A percentile compares a stretch with the other conserved stretches of the same genome.
phyloP scores from a whole-genome alignment of 2,329 filamentous ascomycete genomes.

The Pseudogymnoascus sp. region DNA sequence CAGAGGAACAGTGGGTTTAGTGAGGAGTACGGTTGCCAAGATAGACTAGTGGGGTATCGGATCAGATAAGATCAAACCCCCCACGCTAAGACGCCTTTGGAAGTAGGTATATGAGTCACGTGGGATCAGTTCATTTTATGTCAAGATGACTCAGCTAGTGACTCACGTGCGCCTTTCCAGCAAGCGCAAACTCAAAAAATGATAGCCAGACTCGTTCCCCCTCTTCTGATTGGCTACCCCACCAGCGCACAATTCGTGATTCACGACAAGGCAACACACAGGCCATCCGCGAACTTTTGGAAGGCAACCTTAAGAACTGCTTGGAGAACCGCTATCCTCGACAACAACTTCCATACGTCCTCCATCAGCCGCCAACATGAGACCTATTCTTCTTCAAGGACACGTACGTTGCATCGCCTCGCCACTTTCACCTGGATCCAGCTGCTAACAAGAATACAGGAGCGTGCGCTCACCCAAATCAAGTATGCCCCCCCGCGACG shows the following conservation, averaged over 20 bases:
- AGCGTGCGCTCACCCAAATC: slow-evolving; percentile 92
- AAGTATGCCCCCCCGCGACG: slow-evolving; percentile 44
- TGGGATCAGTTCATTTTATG: neutral
- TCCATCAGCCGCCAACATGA: slow-evolving; percentile 56
- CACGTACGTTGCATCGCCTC: slow-evolving; percentile 51
- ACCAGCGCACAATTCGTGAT: slow-evolving; percentile 9
- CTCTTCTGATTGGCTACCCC: slow-evolving; percentile 6
- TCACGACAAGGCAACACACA: slow-evolving; percentile 8
- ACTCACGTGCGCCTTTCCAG: slow-evolving; percentile 5
- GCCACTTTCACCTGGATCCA: neutral
- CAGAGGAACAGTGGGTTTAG: neutral
- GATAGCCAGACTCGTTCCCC: neutral
- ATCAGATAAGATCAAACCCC: neutral
- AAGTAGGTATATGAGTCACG: neutral
- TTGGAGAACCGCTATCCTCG: slow-evolving; percentile 2
- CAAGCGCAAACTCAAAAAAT: slow-evolving; percentile 1
- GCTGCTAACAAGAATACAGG: slow-evolving; percentile 37
- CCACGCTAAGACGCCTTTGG: no score
- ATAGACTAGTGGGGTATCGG: neutral
- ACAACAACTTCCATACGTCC: slow-evolving; percentile 4
- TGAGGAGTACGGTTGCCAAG: neutral
- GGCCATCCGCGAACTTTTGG: slow-evolving; percentile 7
- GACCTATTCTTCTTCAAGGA: slow-evolving; percentile 90
- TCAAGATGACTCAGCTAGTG: slow-evolving; percentile 4
- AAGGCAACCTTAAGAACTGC: slow-evolving; percentile 1